These are phyloP conservation scores for Arthrobotrys pseudoclavata DNA, from an alignment of 2,329 filamentous ascomycete genomes.

Conservation along the genomic window DNA sequence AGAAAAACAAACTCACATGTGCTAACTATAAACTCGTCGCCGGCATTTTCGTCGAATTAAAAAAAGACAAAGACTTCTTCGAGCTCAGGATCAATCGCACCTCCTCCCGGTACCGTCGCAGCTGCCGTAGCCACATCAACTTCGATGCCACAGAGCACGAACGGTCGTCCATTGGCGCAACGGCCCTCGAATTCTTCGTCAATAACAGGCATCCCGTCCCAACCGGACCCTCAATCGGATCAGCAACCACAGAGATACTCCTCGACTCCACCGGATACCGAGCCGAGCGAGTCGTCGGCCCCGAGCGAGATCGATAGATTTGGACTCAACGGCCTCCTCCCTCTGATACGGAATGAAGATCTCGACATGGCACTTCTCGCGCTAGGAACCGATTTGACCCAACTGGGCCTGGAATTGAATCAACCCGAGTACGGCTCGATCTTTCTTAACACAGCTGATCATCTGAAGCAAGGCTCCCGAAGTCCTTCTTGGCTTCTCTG, in stretches of 20 bases:
- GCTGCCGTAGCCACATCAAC: constrained; percentile 8
- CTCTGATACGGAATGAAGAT: constrained; percentile 62
- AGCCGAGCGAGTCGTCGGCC: constrained; percentile 56
- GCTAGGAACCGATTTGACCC: constrained; percentile 75
- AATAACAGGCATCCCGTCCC: constrained; percentile 44
- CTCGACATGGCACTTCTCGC: constrained; percentile 67
- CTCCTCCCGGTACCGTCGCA: constrained; percentile 10
- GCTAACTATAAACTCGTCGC: background rate
- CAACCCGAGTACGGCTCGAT: constrained; percentile 71
- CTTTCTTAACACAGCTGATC: constrained; percentile 42
- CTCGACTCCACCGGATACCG: constrained; percentile 56
- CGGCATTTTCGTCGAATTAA: constrained; percentile 9
- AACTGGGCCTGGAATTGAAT: constrained; percentile 75
- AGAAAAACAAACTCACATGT: background rate
- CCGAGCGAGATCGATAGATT: constrained; percentile 63
- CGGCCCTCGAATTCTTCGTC: constrained; percentile 34
- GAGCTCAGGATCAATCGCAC: constrained; percentile 34
- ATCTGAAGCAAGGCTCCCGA: constrained; percentile 59
- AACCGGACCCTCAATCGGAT: constrained; percentile 42
- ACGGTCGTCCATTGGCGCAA: constrained; percentile 35
- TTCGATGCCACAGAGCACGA: constrained; percentile 42
- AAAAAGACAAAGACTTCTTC: constrained; percentile 36
- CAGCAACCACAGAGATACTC: constrained; percentile 56
- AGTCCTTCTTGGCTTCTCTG: constrained; percentile 55
- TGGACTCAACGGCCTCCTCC: constrained; percentile 62